Conservation (phyloP, 192 early-diverging fungal species). For the Podila horticola region DNA sequence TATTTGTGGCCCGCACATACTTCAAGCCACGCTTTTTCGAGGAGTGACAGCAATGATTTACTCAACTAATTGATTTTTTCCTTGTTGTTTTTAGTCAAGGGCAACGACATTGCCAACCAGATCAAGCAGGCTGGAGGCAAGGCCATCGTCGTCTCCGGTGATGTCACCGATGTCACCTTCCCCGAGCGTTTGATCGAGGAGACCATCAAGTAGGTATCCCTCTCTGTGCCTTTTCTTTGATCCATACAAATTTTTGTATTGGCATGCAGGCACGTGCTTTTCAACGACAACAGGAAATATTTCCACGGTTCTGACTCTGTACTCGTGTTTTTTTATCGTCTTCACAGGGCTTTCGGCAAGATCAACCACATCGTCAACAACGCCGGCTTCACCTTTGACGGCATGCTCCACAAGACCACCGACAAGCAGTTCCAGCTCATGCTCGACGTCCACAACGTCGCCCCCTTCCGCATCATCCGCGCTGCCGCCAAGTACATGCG, state of each 20-base stretch:
- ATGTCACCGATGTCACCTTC: constrained; percentile 63
- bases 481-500: constrained; percentile 65
- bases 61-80: not conserved
- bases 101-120: constrained; percentile 87
- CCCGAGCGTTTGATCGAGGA: constrained; percentile 61
- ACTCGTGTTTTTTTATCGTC: not conserved
- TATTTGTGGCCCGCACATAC: too few species aligned
- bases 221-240: not conserved
- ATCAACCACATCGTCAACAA: constrained; percentile 93
- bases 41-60: not conserved
- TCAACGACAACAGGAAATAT: not conserved
- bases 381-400: constrained; percentile 94
- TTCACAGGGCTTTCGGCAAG: constrained; percentile 69
- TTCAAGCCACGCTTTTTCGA: not conserved
- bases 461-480: constrained; percentile 67
- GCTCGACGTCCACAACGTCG: constrained; percentile 68
- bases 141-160: constrained; percentile 79
- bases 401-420: constrained; percentile 87
- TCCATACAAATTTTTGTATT: not conserved
- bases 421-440: constrained; percentile 95
- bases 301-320: too few species aligned
- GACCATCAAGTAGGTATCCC: constrained; percentile 54
- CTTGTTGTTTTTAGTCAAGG: constrained; percentile 51
- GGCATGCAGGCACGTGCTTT: not conserved
- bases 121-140: constrained; percentile 81